Evolutionary conservation across 2,329 filamentous ascomycete species (phyloP).

Genomic region (Arthroderma sp.): DNA sequence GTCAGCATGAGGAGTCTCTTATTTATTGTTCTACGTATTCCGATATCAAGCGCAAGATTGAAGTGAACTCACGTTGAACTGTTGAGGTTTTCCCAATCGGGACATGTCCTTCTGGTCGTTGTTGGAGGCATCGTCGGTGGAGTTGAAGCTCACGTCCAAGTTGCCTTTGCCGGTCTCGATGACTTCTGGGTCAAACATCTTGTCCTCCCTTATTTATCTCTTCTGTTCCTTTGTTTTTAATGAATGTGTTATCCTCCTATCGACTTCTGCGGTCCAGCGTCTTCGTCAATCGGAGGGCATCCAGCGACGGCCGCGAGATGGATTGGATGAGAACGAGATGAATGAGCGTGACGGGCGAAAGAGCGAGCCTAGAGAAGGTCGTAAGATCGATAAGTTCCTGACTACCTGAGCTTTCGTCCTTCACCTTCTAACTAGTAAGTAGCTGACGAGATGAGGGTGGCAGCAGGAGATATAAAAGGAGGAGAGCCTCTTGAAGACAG

Average conservation of each 20-base stretch:
- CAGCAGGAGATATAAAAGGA: neutral
- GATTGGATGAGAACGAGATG: neutral
- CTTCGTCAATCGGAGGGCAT: neutral
- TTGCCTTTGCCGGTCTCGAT: neutral
- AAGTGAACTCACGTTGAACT: slow-evolving; percentile 29
- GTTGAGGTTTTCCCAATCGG: slow-evolving; percentile 41
- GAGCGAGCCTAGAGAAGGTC: neutral
- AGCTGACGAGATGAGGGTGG: no score
- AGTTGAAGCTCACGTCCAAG: slow-evolving; percentile 10
- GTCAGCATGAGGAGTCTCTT: neutral
- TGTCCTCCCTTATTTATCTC: neutral
- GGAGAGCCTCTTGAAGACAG: neutral
- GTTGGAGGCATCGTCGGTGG: slow-evolving; percentile 11
- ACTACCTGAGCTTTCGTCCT: neutral
- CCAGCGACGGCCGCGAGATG: neutral
- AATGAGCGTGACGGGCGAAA: neutral
- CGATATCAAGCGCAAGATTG: neutral
- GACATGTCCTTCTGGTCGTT: slow-evolving; percentile 31
- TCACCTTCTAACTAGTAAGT: neutral
- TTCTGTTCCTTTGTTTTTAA: neutral
- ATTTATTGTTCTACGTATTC: neutral
- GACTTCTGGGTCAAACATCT: neutral
- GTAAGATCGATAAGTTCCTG: neutral
- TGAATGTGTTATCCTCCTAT: neutral
- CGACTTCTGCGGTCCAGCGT: neutral